A percentile compares a stretch with the other conserved stretches of the same genome.
Evolutionary conservation across 257 asterid species (phyloP).

Genomic region (Knoxia roxburghii): DNA sequence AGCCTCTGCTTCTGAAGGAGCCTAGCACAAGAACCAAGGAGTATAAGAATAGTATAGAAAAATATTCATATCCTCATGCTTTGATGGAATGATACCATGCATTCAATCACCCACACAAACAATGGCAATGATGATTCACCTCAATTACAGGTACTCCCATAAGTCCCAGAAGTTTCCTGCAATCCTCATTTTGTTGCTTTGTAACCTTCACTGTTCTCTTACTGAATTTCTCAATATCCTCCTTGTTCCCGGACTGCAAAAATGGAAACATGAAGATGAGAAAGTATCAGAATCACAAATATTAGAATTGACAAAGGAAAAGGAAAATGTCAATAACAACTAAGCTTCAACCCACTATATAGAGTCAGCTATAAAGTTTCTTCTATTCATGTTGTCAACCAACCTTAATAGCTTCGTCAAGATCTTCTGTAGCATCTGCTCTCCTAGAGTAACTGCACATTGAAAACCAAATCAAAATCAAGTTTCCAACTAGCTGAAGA

Average conservation of each 20-base stretch:
- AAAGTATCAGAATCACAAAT: background rate
- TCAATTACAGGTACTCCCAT: slow-evolving; percentile 99
- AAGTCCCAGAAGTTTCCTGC: slow-evolving; percentile 86
- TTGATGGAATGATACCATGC: too few relatives aligned
- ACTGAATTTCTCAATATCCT: slow-evolving; percentile 94
- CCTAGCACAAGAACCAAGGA: slow-evolving; percentile 40
- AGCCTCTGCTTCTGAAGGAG: slow-evolving; percentile 99
- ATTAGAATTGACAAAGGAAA: background rate
- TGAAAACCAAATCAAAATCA: background rate
- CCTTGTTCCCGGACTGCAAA: slow-evolving; percentile 70
- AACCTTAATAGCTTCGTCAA: slow-evolving; percentile 80
- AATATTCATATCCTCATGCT: background rate
- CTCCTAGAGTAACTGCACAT: slow-evolving; percentile 74
- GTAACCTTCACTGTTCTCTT: slow-evolving; percentile 98
- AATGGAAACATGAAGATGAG: background rate
- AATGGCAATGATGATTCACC: slow-evolving; percentile 37
- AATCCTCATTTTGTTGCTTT: slow-evolving; percentile 87
- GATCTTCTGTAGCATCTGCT: slow-evolving; percentile 81
- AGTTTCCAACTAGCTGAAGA: background rate
- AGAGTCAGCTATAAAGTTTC: too few relatives aligned
- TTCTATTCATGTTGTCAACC: slow-evolving; percentile 2
- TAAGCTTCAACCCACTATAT: too few relatives aligned
- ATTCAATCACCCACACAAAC: too few relatives aligned
- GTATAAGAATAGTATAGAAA: background rate
- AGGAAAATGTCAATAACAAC: slow-evolving; percentile 12